Percentiles rank a stretch among this genome's conserved stretches.
These are phyloP conservation scores for Xylariales sp. DNA, from an alignment of 2,329 filamentous ascomycete genomes.

Conservation along the genomic window DNA sequence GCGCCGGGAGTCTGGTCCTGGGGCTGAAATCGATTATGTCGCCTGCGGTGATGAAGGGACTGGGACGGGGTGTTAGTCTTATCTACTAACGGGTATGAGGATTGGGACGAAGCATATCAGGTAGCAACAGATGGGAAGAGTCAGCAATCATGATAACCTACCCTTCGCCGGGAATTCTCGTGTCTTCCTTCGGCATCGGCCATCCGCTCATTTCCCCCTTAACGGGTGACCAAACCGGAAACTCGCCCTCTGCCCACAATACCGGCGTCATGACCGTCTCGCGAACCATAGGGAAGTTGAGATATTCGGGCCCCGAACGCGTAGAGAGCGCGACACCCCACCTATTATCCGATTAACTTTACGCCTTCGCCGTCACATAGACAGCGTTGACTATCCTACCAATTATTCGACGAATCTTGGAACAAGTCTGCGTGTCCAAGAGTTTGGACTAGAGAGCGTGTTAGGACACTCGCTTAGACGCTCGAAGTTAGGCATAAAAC, in stretches of 20 bases:
- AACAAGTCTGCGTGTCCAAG: conserved; percentile 69
- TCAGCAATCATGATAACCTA: conserved; percentile 26
- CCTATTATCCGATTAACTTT: conserved; percentile 41
- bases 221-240: conserved; percentile 52
- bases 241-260: conserved; percentile 51
- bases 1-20: conserved; percentile 58
- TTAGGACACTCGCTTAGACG: not conserved
- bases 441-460: conserved; percentile 56
- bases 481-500: conserved; percentile 9
- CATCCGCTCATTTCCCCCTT: conserved; percentile 53
- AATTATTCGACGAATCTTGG: conserved; percentile 57
- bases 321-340: conserved; percentile 57
- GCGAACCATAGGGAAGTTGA: conserved; percentile 57
- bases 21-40: conserved; percentile 61
- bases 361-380: not conserved
- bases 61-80: conserved; percentile 31
- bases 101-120: not conserved
- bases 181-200: conserved; percentile 37
- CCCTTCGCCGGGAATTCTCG: conserved; percentile 45
- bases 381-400: conserved; percentile 42
- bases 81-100: not conserved
- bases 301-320: conserved; percentile 53
- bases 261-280: conserved; percentile 57
- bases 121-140: not conserved
- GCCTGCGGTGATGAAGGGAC: conserved; percentile 56